Percentiles rank a stretch among this genome's conserved stretches.
phyloP scores from a whole-genome alignment of 441 rosid genomes.

The Corymbia calophylla region DNA sequence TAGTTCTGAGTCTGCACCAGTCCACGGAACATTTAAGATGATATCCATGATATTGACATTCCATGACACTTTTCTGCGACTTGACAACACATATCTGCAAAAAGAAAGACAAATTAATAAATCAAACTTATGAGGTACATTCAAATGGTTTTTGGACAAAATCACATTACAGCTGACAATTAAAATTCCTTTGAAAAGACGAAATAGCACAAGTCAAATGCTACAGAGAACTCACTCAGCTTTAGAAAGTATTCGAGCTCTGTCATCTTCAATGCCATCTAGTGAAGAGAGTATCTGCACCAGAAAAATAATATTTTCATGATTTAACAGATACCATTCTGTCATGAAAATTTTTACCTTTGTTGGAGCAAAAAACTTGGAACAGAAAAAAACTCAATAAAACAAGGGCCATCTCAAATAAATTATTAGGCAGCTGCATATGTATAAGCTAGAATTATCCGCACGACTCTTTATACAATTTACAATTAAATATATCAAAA shows the following conservation, averaged over 20 bases:
- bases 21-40: conserved; percentile 46
- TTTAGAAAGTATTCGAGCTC: conserved; percentile 66
- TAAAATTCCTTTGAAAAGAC: neutral
- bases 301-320: neutral
- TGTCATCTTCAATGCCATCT: conserved; percentile 58
- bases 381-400: neutral
- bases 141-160: neutral
- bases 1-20: conserved; percentile 35
- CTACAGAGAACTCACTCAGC: conserved; percentile 28
- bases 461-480: too few species aligned
- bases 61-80: conserved; percentile 54
- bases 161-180: neutral
- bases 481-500: neutral
- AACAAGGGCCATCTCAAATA: neutral
- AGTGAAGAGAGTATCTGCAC: conserved; percentile 73
- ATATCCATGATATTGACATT: conserved; percentile 47
- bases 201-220: neutral
- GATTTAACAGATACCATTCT: neutral
- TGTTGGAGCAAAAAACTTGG: neutral
- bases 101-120: neutral
- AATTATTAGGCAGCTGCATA: neutral
- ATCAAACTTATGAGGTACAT: neutral
- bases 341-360: neutral
- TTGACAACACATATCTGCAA: conserved; percentile 67
- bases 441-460: neutral